Evolutionary conservation across 371 early-diverging fungal species (phyloP).

Genomic region (Phascolomyces articulosus): DNA sequence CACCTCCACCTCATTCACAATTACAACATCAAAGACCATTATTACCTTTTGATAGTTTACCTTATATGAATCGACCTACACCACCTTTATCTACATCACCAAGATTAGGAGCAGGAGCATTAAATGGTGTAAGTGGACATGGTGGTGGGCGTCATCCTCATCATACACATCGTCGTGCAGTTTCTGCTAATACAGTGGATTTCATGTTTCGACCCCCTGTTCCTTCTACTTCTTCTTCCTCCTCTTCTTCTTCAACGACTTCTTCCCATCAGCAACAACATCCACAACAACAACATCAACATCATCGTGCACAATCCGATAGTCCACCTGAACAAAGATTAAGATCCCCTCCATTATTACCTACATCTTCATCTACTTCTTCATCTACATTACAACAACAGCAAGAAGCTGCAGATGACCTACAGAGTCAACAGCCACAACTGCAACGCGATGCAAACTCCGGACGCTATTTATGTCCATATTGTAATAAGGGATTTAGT

Average conservation of each 20-base stretch:
- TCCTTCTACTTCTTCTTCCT: slow-evolving; percentile 12
- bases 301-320: slow-evolving; percentile 17
- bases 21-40: neutral
- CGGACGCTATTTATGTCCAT: slow-evolving; percentile 46
- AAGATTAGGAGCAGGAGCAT: neutral
- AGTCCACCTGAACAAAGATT: slow-evolving; percentile 16
- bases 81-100: slow-evolving; percentile 9
- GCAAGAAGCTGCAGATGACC: slow-evolving; percentile 1
- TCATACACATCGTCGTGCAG: slow-evolving; percentile 21
- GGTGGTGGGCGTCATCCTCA: slow-evolving; percentile 18
- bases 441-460: slow-evolving; percentile 11
- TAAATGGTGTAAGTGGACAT: too few species aligned
- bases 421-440: slow-evolving; percentile 7
- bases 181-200: slow-evolving; percentile 20
- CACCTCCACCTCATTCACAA: neutral
- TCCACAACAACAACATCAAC: neutral
- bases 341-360: slow-evolving; percentile 7
- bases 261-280: neutral
- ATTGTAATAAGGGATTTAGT: slow-evolving; percentile 58
- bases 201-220: slow-evolving; percentile 16
- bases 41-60: slow-evolving; percentile 2
- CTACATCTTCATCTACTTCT: neutral
- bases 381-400: neutral
- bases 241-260: slow-evolving; percentile 11
- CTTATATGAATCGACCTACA: neutral